Evolutionary conservation across 2,329 filamentous ascomycete genomes (phyloP).

Genomic region (Coniochaeta sp.): DNA sequence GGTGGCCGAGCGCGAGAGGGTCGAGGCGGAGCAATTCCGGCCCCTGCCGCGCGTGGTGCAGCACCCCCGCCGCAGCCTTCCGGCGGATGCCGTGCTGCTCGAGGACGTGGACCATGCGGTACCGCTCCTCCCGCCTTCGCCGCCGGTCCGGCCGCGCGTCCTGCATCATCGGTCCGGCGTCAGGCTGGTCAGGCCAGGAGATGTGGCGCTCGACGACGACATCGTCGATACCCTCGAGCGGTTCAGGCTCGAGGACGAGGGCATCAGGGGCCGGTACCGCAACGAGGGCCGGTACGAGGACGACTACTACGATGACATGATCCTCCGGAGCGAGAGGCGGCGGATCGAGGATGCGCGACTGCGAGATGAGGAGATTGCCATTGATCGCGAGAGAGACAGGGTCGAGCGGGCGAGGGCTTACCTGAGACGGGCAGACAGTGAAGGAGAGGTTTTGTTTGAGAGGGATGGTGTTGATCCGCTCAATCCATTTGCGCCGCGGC

Average conservation of each 20-base stretch:
- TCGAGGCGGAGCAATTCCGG: conserved; percentile 2
- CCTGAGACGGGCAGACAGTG: neutral
- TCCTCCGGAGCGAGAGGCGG: neutral
- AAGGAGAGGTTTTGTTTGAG: neutral
- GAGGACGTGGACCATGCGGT: neutral
- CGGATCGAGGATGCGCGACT: neutral
- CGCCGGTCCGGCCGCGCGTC: neutral
- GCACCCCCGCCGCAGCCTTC: neutral
- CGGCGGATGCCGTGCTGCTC: neutral
- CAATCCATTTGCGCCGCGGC: neutral
- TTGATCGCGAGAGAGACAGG: neutral
- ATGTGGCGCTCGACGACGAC: conserved; percentile 2
- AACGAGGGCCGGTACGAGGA: neutral
- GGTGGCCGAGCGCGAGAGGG: conserved; percentile 4
- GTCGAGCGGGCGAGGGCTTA: neutral
- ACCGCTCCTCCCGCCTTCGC: neutral
- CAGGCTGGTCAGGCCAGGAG: neutral
- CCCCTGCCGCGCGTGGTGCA: neutral
- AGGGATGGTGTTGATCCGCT: neutral
- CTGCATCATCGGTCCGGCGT: conserved; percentile 2
- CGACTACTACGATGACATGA: neutral
- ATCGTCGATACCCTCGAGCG: neutral
- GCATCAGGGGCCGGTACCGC: neutral
- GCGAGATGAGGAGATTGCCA: neutral
- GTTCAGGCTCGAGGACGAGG: neutral